Evolutionary conservation across 2,329 filamentous ascomycete genomes (phyloP), one percentile per base, ranked within the genome.

Genomic region (Nigrograna mackinnonii): DNA sequence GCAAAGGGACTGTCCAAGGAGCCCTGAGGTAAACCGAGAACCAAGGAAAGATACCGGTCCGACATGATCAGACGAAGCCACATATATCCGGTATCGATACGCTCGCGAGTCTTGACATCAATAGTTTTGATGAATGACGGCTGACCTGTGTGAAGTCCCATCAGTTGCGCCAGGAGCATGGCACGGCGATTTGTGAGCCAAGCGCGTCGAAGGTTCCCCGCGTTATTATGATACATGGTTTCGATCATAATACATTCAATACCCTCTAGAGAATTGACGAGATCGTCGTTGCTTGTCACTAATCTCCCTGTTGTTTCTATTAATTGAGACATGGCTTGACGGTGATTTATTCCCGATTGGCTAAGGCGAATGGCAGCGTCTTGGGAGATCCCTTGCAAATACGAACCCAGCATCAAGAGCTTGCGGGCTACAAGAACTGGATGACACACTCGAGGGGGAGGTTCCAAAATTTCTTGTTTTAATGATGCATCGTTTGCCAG

Each of bases 211-310:
- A 76, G 59, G 35, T 71, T 72, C 0, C 75, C 73, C 11, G 40
- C 26, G 26, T 74, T 67, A 9, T 57, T 57, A 4, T 74, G 57
- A 39, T 66, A 74, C 14, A 67, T 48, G 4, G 55, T 57, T 47
- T 76, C 72, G 1, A 77, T 44, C 40, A 76, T 60, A 20, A 77
- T 58, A 45, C 69, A 74, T 18, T 70, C 63, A 6, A 77, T 44
- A 2, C 69, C 62, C 39, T 78, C 74, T 1, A 76, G 30, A 1
- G 56, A 68, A 5, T 49, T 49, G 1, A 67, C 38, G 9, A 76
- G 45, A 11, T 67, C 60, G 16, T 75, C 71, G 12, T 71, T 67
- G 6, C 50, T 68, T 0, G 68, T 72, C 1, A 72, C 67, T 4
- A 54, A 37, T 0, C 30, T 43, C 2, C 31, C 60, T 1, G 64